Percentiles rank a stretch among this genome's conserved stretches.
Conservation (phyloP, 352 stramenopile genomes). For the Pythium grandisporangium region DNA sequence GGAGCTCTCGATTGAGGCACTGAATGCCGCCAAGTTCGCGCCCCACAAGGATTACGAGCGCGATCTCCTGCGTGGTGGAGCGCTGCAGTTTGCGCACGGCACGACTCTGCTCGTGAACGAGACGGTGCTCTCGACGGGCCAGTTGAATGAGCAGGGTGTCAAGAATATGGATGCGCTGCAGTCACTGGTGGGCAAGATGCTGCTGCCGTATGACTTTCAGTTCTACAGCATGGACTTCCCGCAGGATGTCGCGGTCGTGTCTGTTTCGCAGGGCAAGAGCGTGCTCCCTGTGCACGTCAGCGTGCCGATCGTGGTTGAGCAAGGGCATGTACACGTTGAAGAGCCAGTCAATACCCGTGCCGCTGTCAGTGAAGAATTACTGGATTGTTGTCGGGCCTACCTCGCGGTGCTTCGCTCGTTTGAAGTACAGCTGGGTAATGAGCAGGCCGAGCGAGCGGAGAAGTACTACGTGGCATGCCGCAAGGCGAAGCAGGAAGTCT, state of each 20-base stretch:
- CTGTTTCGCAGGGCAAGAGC: conserved; percentile 62
- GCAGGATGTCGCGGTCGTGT: conserved; percentile 59
- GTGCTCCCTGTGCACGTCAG: conserved; percentile 56
- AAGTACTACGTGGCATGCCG: conserved; percentile 71
- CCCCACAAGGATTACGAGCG: conserved; percentile 75
- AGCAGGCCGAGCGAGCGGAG: conserved; percentile 67
- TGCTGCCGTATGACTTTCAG: conserved; percentile 78
- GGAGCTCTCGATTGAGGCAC: conserved; percentile 45
- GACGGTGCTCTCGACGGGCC: conserved; percentile 42
- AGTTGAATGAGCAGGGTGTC: conserved; percentile 61
- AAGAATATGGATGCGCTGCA: conserved; percentile 68
- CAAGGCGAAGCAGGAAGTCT: conserved; percentile 57
- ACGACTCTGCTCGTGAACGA: conserved; percentile 65
- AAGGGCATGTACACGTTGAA: neutral
- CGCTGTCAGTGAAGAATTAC: conserved; percentile 13
- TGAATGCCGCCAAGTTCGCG: conserved; percentile 54
- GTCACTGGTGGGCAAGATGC: conserved; percentile 63
- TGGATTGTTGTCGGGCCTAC: conserved; percentile 65
- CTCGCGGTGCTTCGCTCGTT: conserved; percentile 45
- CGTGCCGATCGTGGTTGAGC: conserved; percentile 13
- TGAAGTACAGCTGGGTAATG: conserved; percentile 52
- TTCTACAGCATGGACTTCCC: conserved; percentile 83
- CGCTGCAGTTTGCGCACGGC: conserved; percentile 58
- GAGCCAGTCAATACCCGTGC: neutral
- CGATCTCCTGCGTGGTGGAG: conserved; percentile 36